Percentiles rank a stretch among this genome's conserved stretches.
These are phyloP conservation scores for Candida sithepensis DNA, from an alignment of 805 yeast species.

Conservation along the genomic window DNA sequence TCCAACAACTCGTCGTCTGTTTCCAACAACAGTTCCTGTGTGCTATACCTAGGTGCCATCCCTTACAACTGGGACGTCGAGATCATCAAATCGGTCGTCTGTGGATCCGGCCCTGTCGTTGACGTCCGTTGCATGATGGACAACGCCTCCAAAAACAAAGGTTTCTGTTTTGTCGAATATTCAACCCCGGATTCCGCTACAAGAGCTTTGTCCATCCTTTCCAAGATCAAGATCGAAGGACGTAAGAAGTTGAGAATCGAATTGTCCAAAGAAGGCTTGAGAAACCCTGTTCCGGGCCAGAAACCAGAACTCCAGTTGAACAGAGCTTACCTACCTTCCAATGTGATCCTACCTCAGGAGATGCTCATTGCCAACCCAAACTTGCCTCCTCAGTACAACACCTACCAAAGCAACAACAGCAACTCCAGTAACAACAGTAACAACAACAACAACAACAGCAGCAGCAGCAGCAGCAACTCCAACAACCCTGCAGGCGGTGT, in stretches of 20 bases:
- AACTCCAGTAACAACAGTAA: too few relatives aligned
- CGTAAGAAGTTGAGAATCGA: slow-evolving; percentile 53
- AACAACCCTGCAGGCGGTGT: too few relatives aligned
- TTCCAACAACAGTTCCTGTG: slow-evolving; percentile 42
- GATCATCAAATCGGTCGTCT: slow-evolving; percentile 58
- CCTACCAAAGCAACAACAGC: too few relatives aligned
- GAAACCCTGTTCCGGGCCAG: slow-evolving; percentile 34
- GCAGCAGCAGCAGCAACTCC: slow-evolving; percentile 2
- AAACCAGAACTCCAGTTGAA: slow-evolving; percentile 43
- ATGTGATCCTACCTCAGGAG: slow-evolving; percentile 56
- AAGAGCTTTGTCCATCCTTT: slow-evolving; percentile 41
- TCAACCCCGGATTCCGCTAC: slow-evolving; percentile 48
- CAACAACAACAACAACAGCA: background rate
- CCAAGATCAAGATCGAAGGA: slow-evolving; percentile 42
- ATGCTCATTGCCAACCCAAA: slow-evolving; percentile 29
- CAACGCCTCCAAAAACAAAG: slow-evolving; percentile 56
- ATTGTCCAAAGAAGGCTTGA: slow-evolving; percentile 56
- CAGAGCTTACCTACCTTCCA: slow-evolving; percentile 48
- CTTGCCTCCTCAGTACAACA: slow-evolving; percentile 23
- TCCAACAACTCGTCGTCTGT: too few relatives aligned
- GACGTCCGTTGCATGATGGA: slow-evolving; percentile 64
- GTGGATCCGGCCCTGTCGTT: slow-evolving; percentile 69
- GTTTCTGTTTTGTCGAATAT: slow-evolving; percentile 66
- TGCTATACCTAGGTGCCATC: slow-evolving; percentile 56
- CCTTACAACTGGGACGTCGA: slow-evolving; percentile 73